A percentile compares a stretch with the other conserved stretches of the same genome.
Evolutionary conservation across 2,329 filamentous ascomycete genomes (phyloP).

Genomic region (Cryphonectria radicalis): DNA sequence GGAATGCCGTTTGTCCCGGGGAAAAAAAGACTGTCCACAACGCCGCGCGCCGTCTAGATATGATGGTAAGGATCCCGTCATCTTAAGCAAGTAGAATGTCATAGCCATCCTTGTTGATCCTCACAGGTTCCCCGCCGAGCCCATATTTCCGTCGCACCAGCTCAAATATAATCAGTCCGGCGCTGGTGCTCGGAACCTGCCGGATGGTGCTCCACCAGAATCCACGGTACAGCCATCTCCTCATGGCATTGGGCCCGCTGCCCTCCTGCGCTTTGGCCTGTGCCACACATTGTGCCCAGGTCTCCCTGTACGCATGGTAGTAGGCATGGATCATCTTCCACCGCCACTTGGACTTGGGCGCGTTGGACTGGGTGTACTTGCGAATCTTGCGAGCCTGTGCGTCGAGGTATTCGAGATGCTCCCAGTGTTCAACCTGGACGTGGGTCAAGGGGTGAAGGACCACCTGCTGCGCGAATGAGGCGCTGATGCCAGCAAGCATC

Average conservation of each 20-base stretch:
- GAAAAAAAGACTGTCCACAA: slow-evolving; percentile 1
- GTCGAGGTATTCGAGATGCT: slow-evolving; percentile 73
- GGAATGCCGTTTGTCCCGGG: slow-evolving; percentile 1
- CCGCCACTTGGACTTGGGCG: slow-evolving; percentile 40
- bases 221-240: slow-evolving; percentile 69
- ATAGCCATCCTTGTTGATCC: slow-evolving; percentile 70
- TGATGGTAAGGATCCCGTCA: neutral
- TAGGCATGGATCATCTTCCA: slow-evolving; percentile 67
- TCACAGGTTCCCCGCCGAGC: slow-evolving; percentile 62
- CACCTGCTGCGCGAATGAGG: slow-evolving; percentile 69
- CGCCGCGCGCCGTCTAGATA: slow-evolving; percentile 18
- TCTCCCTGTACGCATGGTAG: slow-evolving; percentile 72
- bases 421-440: slow-evolving; percentile 74
- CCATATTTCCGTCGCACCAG: slow-evolving; percentile 75
- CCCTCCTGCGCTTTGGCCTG: slow-evolving; percentile 62
- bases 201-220: slow-evolving; percentile 75
- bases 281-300: slow-evolving; percentile 61
- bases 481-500: slow-evolving; percentile 68
- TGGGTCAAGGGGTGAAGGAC: slow-evolving; percentile 73
- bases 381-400: slow-evolving; percentile 56
- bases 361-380: slow-evolving; percentile 37
- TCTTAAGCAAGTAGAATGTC: slow-evolving; percentile 66
- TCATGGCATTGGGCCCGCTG: slow-evolving; percentile 40
- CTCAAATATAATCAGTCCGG: slow-evolving; percentile 79
- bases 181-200: slow-evolving; percentile 77